A percentile compares a stretch with the other conserved stretches of the same genome.
phyloP scores from a whole-genome alignment of 2,329 filamentous ascomycete genomes.

The Pseudogymnoascus sp. region DNA sequence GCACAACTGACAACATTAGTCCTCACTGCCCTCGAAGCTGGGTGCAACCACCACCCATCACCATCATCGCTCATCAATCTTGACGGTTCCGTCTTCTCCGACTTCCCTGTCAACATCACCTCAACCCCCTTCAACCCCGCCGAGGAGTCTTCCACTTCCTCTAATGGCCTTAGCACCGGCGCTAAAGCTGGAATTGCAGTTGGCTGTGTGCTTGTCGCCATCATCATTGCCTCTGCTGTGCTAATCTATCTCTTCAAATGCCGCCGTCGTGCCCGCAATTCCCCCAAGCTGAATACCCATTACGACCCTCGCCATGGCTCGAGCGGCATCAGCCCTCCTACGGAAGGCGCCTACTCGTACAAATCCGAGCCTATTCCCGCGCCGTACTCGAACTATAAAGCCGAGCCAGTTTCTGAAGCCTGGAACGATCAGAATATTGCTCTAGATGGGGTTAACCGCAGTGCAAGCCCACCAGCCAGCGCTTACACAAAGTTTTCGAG shows the following conservation, averaged over 20 bases:
- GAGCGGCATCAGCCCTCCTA: slow-evolving; percentile 22
- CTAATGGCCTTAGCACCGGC: slow-evolving; percentile 14
- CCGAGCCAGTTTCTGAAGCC: neutral
- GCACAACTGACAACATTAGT: slow-evolving; percentile 28
- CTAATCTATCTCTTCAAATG: slow-evolving; percentile 19
- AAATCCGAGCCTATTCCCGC: neutral
- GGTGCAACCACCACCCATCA: slow-evolving; percentile 46
- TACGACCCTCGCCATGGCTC: slow-evolving; percentile 23
- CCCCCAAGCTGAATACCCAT: slow-evolving; percentile 13
- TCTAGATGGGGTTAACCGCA: neutral
- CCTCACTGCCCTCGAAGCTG: slow-evolving; percentile 46
- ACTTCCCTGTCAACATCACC: slow-evolving; percentile 18
- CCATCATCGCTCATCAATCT: slow-evolving; percentile 20
- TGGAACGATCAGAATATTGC: neutral
- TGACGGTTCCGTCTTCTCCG: slow-evolving; percentile 23
- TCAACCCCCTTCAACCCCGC: slow-evolving; percentile 32
- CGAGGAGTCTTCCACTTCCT: slow-evolving; percentile 16
- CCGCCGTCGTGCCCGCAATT: neutral
- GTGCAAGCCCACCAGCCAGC: neutral
- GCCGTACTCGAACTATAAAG: slow-evolving; percentile 1
- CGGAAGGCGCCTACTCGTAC: slow-evolving; percentile 18
- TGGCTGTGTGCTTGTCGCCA: slow-evolving; percentile 12
- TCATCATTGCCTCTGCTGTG: slow-evolving; percentile 14
- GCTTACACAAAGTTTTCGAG: slow-evolving; percentile 1
- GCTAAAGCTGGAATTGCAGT: slow-evolving; percentile 24